Evolutionary conservation across 2,329 filamentous ascomycete genomes (phyloP), one percentile per base, ranked within the genome.

Genomic region (Sporothrix variecibatus): DNA sequence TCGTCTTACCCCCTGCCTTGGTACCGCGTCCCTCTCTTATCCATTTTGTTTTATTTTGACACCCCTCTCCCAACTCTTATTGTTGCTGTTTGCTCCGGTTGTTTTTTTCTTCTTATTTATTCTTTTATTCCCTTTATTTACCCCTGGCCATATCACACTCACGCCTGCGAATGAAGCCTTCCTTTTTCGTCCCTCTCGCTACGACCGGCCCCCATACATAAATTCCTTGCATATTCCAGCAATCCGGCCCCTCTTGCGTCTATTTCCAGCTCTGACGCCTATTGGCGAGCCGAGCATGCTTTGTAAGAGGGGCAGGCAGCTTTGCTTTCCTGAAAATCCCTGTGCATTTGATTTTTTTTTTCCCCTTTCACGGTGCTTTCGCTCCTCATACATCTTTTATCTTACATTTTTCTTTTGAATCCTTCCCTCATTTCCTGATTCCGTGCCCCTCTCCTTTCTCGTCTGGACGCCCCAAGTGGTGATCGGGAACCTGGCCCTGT

Each of bases 271-370:
- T n/a, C 15, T 64, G 68, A 20, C 43, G 43, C 64, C 67, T 17
- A 58, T 74, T 71, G 65, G 73, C 53, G 71, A 73, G 68, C 71
- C 51, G 68, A 71, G 28, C 71, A 73, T 76, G 71, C 34, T 75
- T 74, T 65, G 31, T 68, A 64, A 67, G 49, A 73, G 67, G 60
- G 46, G 56, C 64, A 73, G 34, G 15, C 38, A 17, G 28, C 26
- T 64, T 20, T 53, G 67, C 56, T 46, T 58, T 73, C 60, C 31
- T 26, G 38, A 46, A 43, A 43, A 53, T 38, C 28, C 23, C 56
- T 70, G 72, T 67, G 73, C 51, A 64, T 51, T 73, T 72, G 20
- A 40, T 46, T 28, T 62, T 28, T 56, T 56, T 40, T 3, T 34
- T 34, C 34, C 4, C n/a, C 28, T 1, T 49, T 53, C 15, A 40